These are phyloP conservation scores for Blastobotrys peoriensis DNA, from an alignment of 805 yeast genomes.

Conservation along the genomic window DNA sequence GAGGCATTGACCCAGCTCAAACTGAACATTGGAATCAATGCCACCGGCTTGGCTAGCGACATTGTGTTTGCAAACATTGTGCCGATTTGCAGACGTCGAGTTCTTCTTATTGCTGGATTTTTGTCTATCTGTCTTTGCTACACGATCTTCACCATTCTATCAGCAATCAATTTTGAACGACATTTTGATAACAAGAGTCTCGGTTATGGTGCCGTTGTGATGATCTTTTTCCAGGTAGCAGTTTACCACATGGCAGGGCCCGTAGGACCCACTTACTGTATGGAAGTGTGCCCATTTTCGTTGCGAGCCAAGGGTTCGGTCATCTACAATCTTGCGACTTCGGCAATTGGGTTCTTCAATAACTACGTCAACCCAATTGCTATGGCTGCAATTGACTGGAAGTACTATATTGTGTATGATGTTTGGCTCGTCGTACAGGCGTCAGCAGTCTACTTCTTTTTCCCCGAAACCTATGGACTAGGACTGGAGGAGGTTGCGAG, in stretches of 20 bases:
- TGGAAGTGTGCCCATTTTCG: slow-evolving; percentile 22
- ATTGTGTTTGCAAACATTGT: slow-evolving; percentile 8
- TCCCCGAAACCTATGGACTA: slow-evolving; percentile 40
- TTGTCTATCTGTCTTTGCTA: slow-evolving; percentile 11
- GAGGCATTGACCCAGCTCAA: slow-evolving; percentile 13
- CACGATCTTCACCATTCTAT: slow-evolving; percentile 38
- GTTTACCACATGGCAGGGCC: slow-evolving; percentile 12
- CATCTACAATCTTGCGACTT: slow-evolving; percentile 23
- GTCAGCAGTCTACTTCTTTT: slow-evolving; percentile 30
- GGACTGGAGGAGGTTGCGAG: slow-evolving; percentile 39
- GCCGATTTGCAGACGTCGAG: slow-evolving; percentile 9
- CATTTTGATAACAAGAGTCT: slow-evolving; percentile 36
- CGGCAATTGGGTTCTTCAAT: slow-evolving; percentile 24
- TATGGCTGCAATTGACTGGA: slow-evolving; percentile 38
- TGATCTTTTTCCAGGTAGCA: slow-evolving; percentile 38
- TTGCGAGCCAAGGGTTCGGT: slow-evolving; percentile 40
- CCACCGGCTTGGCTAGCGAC: not conserved
- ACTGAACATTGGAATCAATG: slow-evolving; percentile 16
- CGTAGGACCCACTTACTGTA: slow-evolving; percentile 16
- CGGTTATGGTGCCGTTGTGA: slow-evolving; percentile 44
- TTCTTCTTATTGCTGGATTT: slow-evolving; percentile 14
- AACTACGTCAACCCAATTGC: slow-evolving; percentile 36
- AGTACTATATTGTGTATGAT: slow-evolving; percentile 37
- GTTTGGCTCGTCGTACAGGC: slow-evolving; percentile 27
- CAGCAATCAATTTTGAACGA: slow-evolving; percentile 41